phyloP scores from a whole-genome alignment of 306 rosid species.

The Cyclanthera cordifolia region DNA sequence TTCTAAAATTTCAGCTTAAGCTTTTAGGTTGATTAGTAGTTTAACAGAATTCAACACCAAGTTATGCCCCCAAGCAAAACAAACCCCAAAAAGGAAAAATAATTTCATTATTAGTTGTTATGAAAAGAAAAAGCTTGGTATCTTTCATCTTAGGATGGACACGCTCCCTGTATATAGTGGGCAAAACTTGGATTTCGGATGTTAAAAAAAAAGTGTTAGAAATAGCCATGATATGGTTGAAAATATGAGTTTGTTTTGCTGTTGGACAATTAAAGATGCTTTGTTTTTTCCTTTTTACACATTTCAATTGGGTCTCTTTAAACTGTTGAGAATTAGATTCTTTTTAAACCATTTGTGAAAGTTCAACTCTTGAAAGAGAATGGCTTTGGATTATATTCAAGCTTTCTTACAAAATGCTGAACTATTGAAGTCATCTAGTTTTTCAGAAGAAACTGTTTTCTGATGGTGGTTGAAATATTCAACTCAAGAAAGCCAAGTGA shows the following conservation, averaged over 20 bases:
- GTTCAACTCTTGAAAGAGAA: background rate
- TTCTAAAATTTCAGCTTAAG: too few species aligned
- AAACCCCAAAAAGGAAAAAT: too few species aligned
- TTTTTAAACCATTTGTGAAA: background rate
- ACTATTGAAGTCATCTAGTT: background rate
- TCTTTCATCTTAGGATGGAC: too few species aligned
- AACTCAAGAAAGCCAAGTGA: slow-evolving; percentile 6
- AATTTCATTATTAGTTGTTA: too few species aligned
- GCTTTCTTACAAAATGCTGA: background rate
- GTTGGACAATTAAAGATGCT: background rate
- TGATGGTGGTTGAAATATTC: background rate
- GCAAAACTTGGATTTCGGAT: too few species aligned
- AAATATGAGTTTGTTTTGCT: background rate
- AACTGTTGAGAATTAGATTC: background rate
- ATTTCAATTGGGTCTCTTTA: background rate
- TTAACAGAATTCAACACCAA: too few species aligned
- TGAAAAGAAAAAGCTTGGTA: too few species aligned
- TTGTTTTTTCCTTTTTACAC: background rate
- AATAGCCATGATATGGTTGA: background rate
- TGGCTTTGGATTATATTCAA: background rate
- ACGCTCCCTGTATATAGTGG: too few species aligned
- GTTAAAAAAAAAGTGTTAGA: background rate
- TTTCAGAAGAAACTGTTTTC: background rate
- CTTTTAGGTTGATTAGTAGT: too few species aligned
- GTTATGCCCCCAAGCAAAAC: too few species aligned